phyloP scores from a whole-genome alignment of 805 yeast genomes.

The Teunomyces lycoperdinae region DNA sequence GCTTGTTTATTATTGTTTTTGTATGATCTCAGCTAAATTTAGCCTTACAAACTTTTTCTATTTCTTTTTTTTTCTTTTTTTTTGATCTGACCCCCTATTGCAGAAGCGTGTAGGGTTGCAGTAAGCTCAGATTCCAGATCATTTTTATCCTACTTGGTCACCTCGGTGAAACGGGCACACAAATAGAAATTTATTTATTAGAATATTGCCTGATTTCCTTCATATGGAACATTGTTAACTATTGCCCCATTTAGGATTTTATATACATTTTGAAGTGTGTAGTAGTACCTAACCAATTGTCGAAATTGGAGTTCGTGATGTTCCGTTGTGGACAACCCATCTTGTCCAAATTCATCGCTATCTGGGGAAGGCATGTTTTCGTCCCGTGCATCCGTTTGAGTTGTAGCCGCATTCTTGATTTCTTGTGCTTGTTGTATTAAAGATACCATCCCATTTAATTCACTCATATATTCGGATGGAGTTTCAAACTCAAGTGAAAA shows the following conservation, averaged over 20 bases:
- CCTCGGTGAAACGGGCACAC: not conserved
- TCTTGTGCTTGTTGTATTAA: not conserved
- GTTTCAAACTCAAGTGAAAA: conserved; percentile 7
- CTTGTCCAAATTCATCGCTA: too few relatives aligned
- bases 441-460: not conserved
- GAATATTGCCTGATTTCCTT: not conserved
- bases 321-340: not conserved
- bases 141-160: not conserved
- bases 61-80: too few relatives aligned
- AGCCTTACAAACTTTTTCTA: too few relatives aligned
- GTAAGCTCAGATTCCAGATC: too few relatives aligned
- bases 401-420: not conserved
- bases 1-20: too few relatives aligned
- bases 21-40: too few relatives aligned
- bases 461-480: not conserved
- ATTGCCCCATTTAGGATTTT: conserved; percentile 8
- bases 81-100: too few relatives aligned
- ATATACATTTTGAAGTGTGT: conserved; percentile 5
- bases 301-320: conserved; percentile 7
- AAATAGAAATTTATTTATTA: not conserved
- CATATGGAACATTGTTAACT: conserved; percentile 5
- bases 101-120: too few relatives aligned
- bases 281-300: conserved; percentile 7
- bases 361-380: not conserved
- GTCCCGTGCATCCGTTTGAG: not conserved